Conservation (phyloP, 306 rosid species). For the Vigna trinervia region DNA sequence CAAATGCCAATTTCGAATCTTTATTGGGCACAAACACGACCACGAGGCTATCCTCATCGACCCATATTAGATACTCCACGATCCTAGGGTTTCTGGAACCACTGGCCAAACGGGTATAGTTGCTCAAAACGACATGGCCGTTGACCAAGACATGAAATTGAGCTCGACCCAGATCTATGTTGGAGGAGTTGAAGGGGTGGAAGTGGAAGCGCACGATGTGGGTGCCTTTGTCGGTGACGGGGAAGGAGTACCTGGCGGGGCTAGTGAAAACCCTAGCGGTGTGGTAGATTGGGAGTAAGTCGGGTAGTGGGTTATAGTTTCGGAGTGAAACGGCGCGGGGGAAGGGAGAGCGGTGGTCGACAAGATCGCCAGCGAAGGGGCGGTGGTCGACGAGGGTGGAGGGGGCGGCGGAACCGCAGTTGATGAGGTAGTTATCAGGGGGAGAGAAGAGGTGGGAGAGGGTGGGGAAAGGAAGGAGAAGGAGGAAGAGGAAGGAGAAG, state of each 20-base stretch:
- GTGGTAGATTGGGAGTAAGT: conserved; percentile 56
- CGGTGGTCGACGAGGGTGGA: conserved; percentile 67
- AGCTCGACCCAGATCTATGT: conserved; percentile 50
- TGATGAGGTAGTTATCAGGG: conserved; percentile 78
- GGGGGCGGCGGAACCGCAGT: conserved; percentile 69
- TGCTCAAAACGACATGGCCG: conserved; percentile 59
- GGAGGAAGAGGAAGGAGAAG: conserved; percentile 43
- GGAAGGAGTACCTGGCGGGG: conserved; percentile 70
- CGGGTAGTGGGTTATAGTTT: conserved; percentile 51
- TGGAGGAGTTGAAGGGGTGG: conserved; percentile 55
- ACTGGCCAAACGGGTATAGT: conserved; percentile 42
- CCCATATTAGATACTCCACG: conserved; percentile 68
- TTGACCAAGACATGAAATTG: conserved; percentile 77
- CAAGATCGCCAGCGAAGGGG: conserved; percentile 62
- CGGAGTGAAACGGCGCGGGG: conserved; percentile 50
- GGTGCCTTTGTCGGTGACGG: conserved; percentile 64
- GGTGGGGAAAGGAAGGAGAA: conserved; percentile 45
- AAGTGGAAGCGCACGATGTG: conserved; percentile 91
- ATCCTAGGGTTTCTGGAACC: conserved; percentile 48
- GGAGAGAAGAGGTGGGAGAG: conserved; percentile 71
- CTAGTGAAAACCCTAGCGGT: conserved; percentile 72
- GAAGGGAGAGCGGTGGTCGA: conserved; percentile 27
- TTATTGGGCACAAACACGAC: conserved; percentile 65
- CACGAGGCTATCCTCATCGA: conserved; percentile 57
- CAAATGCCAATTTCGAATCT: conserved; percentile 67